Conservation (phyloP, 441 rosid genomes). For the Manihot esculenta region DNA sequence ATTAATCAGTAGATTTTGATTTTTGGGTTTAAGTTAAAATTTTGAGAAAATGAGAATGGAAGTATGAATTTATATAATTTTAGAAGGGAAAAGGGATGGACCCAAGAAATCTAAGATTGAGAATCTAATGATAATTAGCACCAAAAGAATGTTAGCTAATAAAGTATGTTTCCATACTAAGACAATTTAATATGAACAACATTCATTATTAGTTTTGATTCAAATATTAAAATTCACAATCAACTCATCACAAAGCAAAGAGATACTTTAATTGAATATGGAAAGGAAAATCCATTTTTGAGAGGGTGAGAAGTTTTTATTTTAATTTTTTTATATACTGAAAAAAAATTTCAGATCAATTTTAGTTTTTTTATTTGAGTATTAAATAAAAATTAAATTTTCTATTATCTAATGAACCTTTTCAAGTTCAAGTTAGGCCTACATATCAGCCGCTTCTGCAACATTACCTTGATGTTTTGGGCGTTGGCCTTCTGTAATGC, state of each 20-base stretch:
- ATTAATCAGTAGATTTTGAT: no score
- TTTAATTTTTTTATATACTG: not conserved
- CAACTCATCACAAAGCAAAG: no score
- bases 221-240: no score
- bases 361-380: no score
- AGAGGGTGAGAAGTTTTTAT: not conserved
- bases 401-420: no score
- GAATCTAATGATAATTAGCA: conserved; percentile 47
- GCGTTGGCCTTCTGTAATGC: no score
- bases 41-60: no score
- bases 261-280: no score
- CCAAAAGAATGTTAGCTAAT: conserved; percentile 24
- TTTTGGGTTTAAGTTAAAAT: not conserved
- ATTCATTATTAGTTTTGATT: conserved; percentile 36
- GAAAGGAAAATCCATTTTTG: not conserved
- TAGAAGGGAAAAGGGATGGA: conserved; percentile 19
- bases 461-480: no score
- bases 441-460: no score
- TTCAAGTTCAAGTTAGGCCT: no score
- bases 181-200: conserved; percentile 17
- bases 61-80: not conserved
- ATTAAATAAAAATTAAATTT: no score
- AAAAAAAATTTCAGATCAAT: not conserved
- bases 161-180: conserved; percentile 24
- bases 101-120: conserved; percentile 37